A percentile compares a stretch with the other conserved stretches of the same genome.
phyloP scores from a whole-genome alignment of 305 asterid species.

The Euphrasia arctica region DNA sequence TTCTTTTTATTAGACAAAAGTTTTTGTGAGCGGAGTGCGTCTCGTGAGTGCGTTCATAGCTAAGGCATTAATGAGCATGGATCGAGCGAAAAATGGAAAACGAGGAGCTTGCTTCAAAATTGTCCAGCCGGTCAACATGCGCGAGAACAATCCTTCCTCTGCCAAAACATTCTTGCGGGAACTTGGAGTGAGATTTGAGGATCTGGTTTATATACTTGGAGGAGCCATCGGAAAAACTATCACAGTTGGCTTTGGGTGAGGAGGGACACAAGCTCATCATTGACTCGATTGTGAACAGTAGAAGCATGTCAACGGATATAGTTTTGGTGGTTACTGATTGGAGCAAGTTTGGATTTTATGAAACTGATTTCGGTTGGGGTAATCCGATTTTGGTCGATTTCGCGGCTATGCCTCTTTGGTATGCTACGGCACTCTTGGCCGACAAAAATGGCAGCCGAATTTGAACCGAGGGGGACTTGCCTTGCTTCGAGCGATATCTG shows the following conservation, averaged over 20 bases:
- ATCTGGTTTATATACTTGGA: too few relatives aligned
- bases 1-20: too few relatives aligned
- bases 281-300: too few relatives aligned
- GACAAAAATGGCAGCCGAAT: not conserved
- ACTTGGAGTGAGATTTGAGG: not conserved
- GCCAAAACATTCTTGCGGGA: conserved; percentile 3
- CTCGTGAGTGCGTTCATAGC: not conserved
- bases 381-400: too few relatives aligned
- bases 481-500: not conserved
- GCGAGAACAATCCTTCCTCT: conserved; percentile 7
- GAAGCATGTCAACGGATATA: too few relatives aligned
- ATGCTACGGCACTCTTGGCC: not conserved
- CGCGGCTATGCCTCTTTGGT: too few relatives aligned
- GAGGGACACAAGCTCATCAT: too few relatives aligned
- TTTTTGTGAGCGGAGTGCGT: not conserved
- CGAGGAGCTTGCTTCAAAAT: not conserved
- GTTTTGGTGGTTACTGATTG: too few relatives aligned
- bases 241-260: too few relatives aligned
- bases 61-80: not conserved
- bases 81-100: not conserved
- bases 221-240: too few relatives aligned
- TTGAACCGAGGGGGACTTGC: conserved; percentile 10
- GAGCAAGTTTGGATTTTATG: too few relatives aligned
- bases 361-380: too few relatives aligned
- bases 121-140: not conserved